Percentiles rank a stretch among this genome's conserved stretches.
These are phyloP conservation scores for Xylariales sp. DNA, from an alignment of 2,329 filamentous ascomycete species.

Conservation along the genomic window DNA sequence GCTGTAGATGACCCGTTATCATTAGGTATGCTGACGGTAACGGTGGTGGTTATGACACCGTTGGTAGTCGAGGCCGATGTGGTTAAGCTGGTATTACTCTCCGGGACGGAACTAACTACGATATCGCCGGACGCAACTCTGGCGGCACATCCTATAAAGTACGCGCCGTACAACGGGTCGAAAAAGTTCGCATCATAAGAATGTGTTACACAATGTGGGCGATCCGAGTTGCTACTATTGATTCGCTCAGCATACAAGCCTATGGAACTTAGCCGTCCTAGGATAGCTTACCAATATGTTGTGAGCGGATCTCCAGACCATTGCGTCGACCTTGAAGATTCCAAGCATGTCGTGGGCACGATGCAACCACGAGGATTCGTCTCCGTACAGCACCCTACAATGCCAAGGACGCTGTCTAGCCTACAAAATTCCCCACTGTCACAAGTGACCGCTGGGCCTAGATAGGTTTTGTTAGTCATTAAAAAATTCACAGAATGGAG, in stretches of 20 bases:
- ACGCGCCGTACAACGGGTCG: conserved; percentile 44
- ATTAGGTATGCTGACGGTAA: conserved; percentile 38
- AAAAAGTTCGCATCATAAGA: conserved; percentile 45
- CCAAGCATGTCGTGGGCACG: conserved; percentile 48
- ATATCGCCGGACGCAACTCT: conserved; percentile 43
- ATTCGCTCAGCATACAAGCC: conserved; percentile 36
- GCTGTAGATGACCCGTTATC: conserved; percentile 36
- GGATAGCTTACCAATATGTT: conserved; percentile 43
- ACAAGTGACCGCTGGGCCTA: conserved; percentile 45
- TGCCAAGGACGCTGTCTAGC: conserved; percentile 31
- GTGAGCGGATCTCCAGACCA: conserved; percentile 41
- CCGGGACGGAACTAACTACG: conserved; percentile 37
- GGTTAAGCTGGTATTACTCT: conserved; percentile 10
- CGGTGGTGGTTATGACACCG: conserved; percentile 36
- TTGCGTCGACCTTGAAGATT: conserved; percentile 35
- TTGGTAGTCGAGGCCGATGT: conserved; percentile 29
- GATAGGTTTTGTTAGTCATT: conserved; percentile 29
- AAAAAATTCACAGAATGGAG: conserved; percentile 34
- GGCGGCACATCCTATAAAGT: conserved; percentile 46
- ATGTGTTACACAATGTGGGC: conserved; percentile 48
- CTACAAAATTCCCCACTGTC: conserved; percentile 40
- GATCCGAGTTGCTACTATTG: conserved; percentile 40
- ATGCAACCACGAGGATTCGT: conserved; percentile 41
- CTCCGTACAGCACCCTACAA: conserved; percentile 48
- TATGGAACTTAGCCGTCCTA: background rate